Evolutionary conservation across 2,329 filamentous ascomycete genomes (phyloP).

Genomic region (Aspergillus amoenus): DNA sequence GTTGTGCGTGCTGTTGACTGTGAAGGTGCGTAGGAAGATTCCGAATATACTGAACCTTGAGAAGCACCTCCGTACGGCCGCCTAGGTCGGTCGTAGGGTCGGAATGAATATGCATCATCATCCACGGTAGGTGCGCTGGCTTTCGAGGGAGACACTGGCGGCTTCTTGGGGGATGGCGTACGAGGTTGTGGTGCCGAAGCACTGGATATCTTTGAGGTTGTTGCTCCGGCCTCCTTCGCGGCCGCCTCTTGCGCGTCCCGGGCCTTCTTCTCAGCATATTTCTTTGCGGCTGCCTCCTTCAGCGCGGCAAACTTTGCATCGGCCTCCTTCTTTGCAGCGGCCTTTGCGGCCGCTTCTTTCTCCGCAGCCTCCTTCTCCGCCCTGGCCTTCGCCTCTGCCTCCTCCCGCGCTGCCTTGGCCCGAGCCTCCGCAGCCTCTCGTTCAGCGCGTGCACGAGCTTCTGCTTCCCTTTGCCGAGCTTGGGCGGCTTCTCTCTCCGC

Average conservation of each 20-base stretch:
- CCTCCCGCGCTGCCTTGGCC: slow-evolving; percentile 21
- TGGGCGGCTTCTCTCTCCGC: slow-evolving; percentile 25
- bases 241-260: slow-evolving; percentile 32
- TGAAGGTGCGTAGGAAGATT: slow-evolving; percentile 82
- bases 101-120: slow-evolving; percentile 69
- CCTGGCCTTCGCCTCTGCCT: slow-evolving; percentile 34
- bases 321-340: slow-evolving; percentile 37
- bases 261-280: slow-evolving; percentile 39
- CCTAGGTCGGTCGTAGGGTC: slow-evolving; percentile 72
- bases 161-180: slow-evolving; percentile 42
- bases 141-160: slow-evolving; percentile 23
- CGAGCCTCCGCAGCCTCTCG: slow-evolving; percentile 26
- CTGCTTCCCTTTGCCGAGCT: slow-evolving; percentile 21
- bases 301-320: slow-evolving; percentile 39
- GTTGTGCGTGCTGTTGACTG: slow-evolving; percentile 81
- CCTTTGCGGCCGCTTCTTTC: slow-evolving; percentile 60
- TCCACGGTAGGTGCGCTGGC: slow-evolving; percentile 51
- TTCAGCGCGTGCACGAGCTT: slow-evolving; percentile 21
- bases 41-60: slow-evolving; percentile 72
- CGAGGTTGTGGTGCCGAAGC: slow-evolving; percentile 26
- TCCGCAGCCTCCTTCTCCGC: slow-evolving; percentile 53
- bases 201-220: slow-evolving; percentile 28
- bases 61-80: slow-evolving; percentile 60
- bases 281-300: slow-evolving; percentile 41
- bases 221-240: slow-evolving; percentile 26